Base-by-base conservation (phyloP, 805 yeast genomes). In the Kuraishia hungarica region DNA sequence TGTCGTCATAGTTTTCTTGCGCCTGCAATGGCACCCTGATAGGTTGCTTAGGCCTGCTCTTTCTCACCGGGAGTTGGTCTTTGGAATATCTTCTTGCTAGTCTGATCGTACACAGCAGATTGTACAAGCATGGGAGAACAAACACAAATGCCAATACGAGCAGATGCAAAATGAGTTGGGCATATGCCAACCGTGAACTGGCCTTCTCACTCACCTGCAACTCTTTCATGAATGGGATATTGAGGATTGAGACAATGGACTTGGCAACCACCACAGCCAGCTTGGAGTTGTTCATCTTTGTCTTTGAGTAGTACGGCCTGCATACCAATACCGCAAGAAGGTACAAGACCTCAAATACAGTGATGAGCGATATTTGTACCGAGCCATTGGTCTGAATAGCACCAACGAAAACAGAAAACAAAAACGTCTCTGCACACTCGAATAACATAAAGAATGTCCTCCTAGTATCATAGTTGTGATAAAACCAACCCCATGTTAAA, bases 401-500 rank as follows among this genome's bases (percentile, higher is more conserved):
- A 0, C 83, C 82, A 48, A 81, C 70, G 0, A 78, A 62, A 22
- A 77, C 47, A 61, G 76, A 72, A 55, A 71, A 72, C 1, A 73
- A 19, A 1, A 78, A 35, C 2, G 70, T 51, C 17, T 67, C 67
- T 0, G 65, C 23, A 13, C 67, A 62, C 46, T 78, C 81, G 39
- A 74, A 59, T 1, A 71, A 59, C 15, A 74, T 70, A 58, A 67
- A 80, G 53, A 64, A 66, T 1, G 75, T 70, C 56, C 68, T 66
- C 17, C 68, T 62, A 1, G 84, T 82, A 23, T 72, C 70, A 61
- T 74, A 77, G 19, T 69, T 66, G 54, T 72, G 69, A 62, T 80
- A 81, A 23, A 72, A 61, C 51, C 68, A 67, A 2, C 77, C 72
- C 83, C 83, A 81, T 2, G 73, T 54, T 53, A 79, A 68, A 47